Base-by-base conservation (phyloP, 495 filamentous ascomycete species). In the Penicillium pulvis region DNA sequence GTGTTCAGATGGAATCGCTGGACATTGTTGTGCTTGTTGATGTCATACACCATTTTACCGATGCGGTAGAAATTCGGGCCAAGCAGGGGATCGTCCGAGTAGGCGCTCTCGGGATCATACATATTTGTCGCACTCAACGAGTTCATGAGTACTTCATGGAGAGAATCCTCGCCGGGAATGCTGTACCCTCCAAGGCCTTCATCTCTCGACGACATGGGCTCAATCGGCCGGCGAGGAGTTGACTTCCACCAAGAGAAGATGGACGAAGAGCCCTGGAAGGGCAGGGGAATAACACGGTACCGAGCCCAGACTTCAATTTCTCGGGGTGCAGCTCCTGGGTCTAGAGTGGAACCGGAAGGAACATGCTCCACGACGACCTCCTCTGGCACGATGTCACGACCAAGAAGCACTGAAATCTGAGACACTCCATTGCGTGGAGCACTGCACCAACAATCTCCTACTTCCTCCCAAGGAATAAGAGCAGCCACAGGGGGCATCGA, bases 401-500 rank as follows among this genome's bases (percentile, higher is more conserved):
- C 62, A 0, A 81, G 66, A 1, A 61, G 33, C 5, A 80, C 63
- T 10, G 67, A 55, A 6, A 83, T 61, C 55, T 83, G 80, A 6
- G 76, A 53, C 43, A 72, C 69, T 6, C 76, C 77, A 20, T 69
- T 45, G 9, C 68, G 67, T 17, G 70, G 69, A 26, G 66, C 66
- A 35, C 64, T 72, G 58, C 79, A 83, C 78, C 77, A 82, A 57
- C 77, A 75, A 31, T 82, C 79, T n/a, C 74, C 76, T 6, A 68
- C 55, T 24, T 81, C 79, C 12, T 75, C 59, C 79, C 79, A 81
- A 1, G 71, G 54, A 4, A 54, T 48, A 16, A 80, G 62, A 17
- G 77, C 79, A 23, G 69, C 57, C 2, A 66, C 43, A 2, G 75
- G 70, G 1, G 63, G 61, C 16, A 19, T 2, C 6, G 54, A 31